These are phyloP conservation scores for Parathielavia appendiculata DNA, from an alignment of 495 filamentous ascomycete species.

Conservation along the genomic window DNA sequence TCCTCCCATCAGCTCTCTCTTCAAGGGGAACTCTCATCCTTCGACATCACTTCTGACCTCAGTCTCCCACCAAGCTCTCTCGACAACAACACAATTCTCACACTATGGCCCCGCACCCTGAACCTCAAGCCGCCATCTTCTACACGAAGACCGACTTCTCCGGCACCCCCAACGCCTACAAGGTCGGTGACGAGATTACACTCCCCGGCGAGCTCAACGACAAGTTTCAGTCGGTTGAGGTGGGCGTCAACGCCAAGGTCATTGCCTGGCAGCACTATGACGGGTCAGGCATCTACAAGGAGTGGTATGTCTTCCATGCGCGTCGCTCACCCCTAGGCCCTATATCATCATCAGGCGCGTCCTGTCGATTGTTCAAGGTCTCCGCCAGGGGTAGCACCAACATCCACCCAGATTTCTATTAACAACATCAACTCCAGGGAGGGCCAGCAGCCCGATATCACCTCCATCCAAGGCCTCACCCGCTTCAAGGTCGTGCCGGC, in stretches of 20 bases:
- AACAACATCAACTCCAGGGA: too few species aligned
- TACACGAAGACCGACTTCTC: conserved; percentile 1
- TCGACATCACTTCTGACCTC: too few species aligned
- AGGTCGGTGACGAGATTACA: background rate
- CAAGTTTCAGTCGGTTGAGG: conserved; percentile 8
- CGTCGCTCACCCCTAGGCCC: too few species aligned
- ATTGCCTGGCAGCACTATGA: conserved; percentile 16
- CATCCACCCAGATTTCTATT: too few species aligned
- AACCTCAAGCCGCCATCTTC: conserved; percentile 7
- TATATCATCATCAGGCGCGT: too few species aligned
- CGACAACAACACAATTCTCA: too few species aligned
- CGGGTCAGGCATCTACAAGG: conserved; percentile 3
- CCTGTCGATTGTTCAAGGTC: too few species aligned
- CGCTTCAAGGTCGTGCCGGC: conserved; percentile 5
- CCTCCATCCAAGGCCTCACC: background rate
- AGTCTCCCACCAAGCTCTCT: too few species aligned
- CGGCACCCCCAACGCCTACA: background rate
- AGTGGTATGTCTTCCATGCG: background rate
- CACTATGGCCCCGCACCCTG: background rate
- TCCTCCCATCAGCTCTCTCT: too few species aligned
- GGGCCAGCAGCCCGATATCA: conserved; percentile 3
- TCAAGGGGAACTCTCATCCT: too few species aligned
- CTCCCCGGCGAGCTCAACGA: conserved; percentile 7
- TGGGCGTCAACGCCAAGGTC: conserved; percentile 11
- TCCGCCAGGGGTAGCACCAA: too few species aligned